These are phyloP conservation scores for Medicago lupulina DNA, from an alignment of 306 rosid genomes.

Conservation along the genomic window DNA sequence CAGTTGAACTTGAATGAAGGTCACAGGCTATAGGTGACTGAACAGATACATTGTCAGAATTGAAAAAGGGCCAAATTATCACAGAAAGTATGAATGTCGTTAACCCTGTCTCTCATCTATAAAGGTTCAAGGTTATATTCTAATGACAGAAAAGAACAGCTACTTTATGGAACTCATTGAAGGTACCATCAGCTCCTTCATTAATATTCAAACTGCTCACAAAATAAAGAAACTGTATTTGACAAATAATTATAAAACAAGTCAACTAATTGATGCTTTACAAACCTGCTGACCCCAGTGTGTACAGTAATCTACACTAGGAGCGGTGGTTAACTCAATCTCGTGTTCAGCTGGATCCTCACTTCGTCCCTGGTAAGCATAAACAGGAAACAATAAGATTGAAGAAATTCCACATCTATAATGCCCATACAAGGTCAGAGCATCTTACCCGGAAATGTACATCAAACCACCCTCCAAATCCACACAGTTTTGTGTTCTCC, in stretches of 20 bases:
- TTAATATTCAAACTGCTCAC: conserved; percentile 10
- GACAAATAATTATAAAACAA: conserved; percentile 14
- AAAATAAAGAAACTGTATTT: conserved; percentile 24
- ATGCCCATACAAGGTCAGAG: conserved; percentile 20
- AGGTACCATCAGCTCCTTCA: conserved; percentile 20
- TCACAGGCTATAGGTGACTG: neutral
- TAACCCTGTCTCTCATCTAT: neutral
- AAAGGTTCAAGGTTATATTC: neutral
- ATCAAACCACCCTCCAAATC: conserved; percentile 97
- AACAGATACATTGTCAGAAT: no score
- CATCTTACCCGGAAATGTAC: conserved; percentile 88
- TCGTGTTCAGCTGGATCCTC: conserved; percentile 86
- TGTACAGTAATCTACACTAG: conserved; percentile 67
- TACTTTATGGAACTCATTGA: neutral
- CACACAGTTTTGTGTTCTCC: conserved; percentile 72
- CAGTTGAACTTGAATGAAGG: conserved; percentile 24
- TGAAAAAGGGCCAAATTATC: neutral
- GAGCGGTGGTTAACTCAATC: conserved; percentile 91
- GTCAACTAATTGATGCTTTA: conserved; percentile 30
- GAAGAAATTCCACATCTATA: conserved; percentile 24
- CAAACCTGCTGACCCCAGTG: conserved; percentile 99
- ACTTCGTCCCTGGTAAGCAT: conserved; percentile 71
- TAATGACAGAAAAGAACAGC: conserved; percentile 19
- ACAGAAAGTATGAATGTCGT: conserved; percentile 7
- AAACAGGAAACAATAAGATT: conserved; percentile 27